These are phyloP conservation scores for Ophiorrhiza pumila DNA, from an alignment of 257 asterid species.

Conservation along the genomic window DNA sequence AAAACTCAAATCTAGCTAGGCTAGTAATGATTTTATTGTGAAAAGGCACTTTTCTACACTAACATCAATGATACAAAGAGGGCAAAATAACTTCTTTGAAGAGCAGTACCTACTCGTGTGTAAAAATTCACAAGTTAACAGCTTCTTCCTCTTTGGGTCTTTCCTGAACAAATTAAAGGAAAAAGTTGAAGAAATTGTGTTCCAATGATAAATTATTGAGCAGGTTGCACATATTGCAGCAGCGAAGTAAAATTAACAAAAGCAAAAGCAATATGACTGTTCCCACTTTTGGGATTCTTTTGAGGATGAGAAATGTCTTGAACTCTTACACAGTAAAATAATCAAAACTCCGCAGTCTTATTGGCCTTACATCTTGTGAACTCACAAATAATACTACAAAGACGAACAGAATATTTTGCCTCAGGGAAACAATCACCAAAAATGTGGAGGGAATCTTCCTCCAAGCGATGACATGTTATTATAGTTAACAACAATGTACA, in stretches of 20 bases:
- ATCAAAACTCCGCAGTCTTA: too few relatives aligned
- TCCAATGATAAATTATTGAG: too few relatives aligned
- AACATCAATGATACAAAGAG: too few relatives aligned
- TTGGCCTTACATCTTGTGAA: not conserved
- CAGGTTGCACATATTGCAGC: too few relatives aligned
- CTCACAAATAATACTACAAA: not conserved
- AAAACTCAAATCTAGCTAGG: too few relatives aligned
- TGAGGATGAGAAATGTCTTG: too few relatives aligned
- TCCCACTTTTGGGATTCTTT: not conserved
- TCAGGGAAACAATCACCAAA: not conserved
- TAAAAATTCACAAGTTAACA: not conserved
- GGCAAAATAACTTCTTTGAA: too few relatives aligned
- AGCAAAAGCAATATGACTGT: not conserved
- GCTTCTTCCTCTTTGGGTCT: not conserved
- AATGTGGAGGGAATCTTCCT: slow-evolving; percentile 1
- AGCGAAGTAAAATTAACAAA: not conserved
- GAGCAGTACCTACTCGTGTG: too few relatives aligned
- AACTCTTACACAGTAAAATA: too few relatives aligned
- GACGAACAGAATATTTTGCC: not conserved
- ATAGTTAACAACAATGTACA: slow-evolving; percentile 1
- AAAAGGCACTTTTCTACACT: too few relatives aligned
- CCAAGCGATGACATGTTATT: slow-evolving; percentile 9
- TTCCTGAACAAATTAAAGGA: too few relatives aligned
- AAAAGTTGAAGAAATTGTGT: not conserved
- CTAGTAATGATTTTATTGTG: too few relatives aligned